Evolutionary conservation across 2,329 filamentous ascomycete genomes (phyloP).

Genomic region (Fonsecaea pedrosoi): DNA sequence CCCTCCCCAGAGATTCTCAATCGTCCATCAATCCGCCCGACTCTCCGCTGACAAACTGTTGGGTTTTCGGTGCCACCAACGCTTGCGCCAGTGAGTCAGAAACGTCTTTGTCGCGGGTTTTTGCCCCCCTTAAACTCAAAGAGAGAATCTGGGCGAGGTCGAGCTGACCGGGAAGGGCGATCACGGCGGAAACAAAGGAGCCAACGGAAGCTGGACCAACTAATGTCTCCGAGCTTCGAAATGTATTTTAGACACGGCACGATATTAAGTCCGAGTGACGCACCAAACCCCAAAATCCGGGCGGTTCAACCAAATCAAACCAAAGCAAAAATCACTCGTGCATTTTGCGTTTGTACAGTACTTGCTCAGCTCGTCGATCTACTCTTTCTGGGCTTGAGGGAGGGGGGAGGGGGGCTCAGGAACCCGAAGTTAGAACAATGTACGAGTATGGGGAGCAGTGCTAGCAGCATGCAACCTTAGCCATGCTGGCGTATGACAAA

Average conservation of each 20-base stretch:
- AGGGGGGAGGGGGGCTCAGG: not conserved
- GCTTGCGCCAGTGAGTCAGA: not conserved
- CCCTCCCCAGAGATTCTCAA: not conserved
- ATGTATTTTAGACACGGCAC: constrained; percentile 4
- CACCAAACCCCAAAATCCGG: not conserved
- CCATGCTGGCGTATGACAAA: constrained; percentile 6
- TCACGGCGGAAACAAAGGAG: constrained; percentile 6
- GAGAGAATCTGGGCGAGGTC: not conserved
- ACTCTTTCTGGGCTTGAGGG: constrained; percentile 2
- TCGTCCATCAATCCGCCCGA: not conserved
- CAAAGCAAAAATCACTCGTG: constrained; percentile 12
- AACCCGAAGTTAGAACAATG: constrained; percentile 8
- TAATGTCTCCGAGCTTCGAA: constrained; percentile 3
- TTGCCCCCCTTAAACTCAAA: not conserved
- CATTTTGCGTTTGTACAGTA: not conserved
- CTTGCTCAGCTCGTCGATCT: constrained; percentile 20
- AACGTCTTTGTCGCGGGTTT: too few species aligned
- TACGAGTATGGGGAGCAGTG: not conserved
- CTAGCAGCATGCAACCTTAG: constrained; percentile 6
- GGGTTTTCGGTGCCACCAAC: not conserved
- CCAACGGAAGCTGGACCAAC: not conserved
- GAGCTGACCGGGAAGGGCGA: constrained; percentile 7
- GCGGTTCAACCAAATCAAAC: not conserved
- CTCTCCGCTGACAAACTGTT: constrained; percentile 16
- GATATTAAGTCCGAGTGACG: constrained; percentile 21